A percentile compares a stretch with the other conserved stretches of the same genome.
Conservation (phyloP, 1,284 basidiomycete genomes). For the Gastroboletus turbinatus region DNA sequence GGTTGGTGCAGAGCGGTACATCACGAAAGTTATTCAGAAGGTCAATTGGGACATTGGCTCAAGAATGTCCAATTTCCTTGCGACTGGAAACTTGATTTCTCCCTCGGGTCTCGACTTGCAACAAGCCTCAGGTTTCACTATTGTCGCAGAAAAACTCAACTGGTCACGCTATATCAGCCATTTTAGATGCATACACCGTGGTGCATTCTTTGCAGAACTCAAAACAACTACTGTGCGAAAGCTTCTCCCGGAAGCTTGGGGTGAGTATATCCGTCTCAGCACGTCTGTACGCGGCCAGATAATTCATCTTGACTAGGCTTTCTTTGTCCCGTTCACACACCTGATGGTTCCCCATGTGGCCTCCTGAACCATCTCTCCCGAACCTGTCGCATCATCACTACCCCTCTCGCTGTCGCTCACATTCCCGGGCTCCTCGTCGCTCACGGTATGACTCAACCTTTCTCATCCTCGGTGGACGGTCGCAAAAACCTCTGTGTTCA, state of each 20-base stretch:
- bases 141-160: conserved; percentile 98
- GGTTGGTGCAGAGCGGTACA: conserved; percentile 66
- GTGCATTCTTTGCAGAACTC: conserved; percentile 98
- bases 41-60: conserved; percentile 93
- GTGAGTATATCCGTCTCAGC: conserved; percentile 41
- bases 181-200: conserved; percentile 98
- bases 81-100: conserved; percentile 95
- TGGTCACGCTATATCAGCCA: conserved; percentile 99
- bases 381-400: conserved; percentile 89
- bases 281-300: conserved; percentile 4
- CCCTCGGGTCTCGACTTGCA: conserved; percentile 96
- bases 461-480: conserved; percentile 78
- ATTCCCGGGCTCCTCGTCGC: conserved; percentile 82
- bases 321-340: conserved; percentile 98
- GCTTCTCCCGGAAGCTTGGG: conserved; percentile 97
- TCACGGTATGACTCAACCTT: conserved; percentile 94
- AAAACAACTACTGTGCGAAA: conserved; percentile 99
- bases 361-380: conserved; percentile 96
- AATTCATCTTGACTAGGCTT: conserved; percentile 62
- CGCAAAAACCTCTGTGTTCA: conserved; percentile 85
- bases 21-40: conserved; percentile 74
- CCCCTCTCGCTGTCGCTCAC: conserved; percentile 73
- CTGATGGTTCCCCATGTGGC: conserved; percentile 97
- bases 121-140: conserved; percentile 96
- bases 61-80: conserved; percentile 92